Base-by-base conservation (phyloP, 371 early-diverging fungal genomes). In the Syncephalastrum monosporum region DNA sequence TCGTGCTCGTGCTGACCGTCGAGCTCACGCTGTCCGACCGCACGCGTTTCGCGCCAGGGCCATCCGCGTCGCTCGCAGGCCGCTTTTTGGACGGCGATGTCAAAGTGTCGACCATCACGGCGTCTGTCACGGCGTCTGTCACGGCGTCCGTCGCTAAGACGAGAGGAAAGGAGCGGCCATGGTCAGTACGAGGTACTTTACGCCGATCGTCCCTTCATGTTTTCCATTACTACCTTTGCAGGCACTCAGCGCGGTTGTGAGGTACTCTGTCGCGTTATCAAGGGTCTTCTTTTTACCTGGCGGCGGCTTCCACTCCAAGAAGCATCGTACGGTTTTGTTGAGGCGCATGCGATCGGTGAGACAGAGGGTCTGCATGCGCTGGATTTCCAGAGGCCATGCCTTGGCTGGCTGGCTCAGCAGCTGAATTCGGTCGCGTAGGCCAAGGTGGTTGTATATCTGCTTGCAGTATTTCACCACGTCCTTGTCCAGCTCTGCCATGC, bases 391-490 rank as follows among this genome's bases (percentile, higher is more conserved):
- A 5, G 68, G 59, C n/a, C 53, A 17, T 2, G 57, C 7, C 5
- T 23, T 21, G n/a, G 46, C 46, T 33, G 33, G 50, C 17, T 42
- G 27, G 10, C 47, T 43, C 0, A 65, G 27, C 1, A 24, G 24
- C 5, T 53, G 33, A 21, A 70, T 65, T 14, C 67, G 59, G n/a
- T 60, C 60, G 50, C 60, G 58, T 7, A 72, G 24, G 12, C 60
- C 59, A 6, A 75, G 56, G 44, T 75, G 69, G n/a, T 63, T 59
- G 46, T 75, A 75, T 3, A 75, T 50, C 49, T 69, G 70, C 33
- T 75, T 75, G 10, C 63, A 64, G 42, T 66, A 59, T 15, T 70
- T 64, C 8, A 59, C 44, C 8, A 64, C 64, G 29, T 59, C 59
- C 15, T 4, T 19, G n/a, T 53, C 57, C 19, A 52, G 55, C 21